These are phyloP conservation scores for Nitzschia palea DNA, from an alignment of 108 stramenopile genomes.

Conservation along the genomic window DNA sequence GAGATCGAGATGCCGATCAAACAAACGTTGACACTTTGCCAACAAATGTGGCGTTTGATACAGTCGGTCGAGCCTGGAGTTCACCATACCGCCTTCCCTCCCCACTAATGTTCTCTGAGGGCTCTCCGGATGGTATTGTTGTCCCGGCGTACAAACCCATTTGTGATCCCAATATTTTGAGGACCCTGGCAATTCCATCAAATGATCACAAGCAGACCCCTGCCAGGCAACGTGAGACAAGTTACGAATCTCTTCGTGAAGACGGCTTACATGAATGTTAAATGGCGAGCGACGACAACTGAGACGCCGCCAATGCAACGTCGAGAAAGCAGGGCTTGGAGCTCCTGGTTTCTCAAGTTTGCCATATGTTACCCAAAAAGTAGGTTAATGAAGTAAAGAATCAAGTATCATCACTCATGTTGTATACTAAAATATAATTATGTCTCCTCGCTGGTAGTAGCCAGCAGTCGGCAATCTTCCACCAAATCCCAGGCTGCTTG, in stretches of 20 bases:
- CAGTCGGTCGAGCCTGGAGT: background rate
- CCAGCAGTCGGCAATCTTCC: constrained; percentile 31
- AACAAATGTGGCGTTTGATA: constrained; percentile 5
- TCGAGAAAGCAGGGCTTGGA: no score
- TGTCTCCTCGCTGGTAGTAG: no score
- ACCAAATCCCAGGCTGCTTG: constrained; percentile 50
- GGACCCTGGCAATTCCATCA: constrained; percentile 21
- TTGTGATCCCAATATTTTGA: constrained; percentile 17
- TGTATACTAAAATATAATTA: no score
- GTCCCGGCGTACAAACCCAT: constrained; percentile 2
- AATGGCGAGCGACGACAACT: no score
- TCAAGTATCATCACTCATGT: no score
- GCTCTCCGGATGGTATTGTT: background rate
- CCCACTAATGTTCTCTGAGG: background rate
- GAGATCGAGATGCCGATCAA: background rate
- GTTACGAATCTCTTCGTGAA: no score
- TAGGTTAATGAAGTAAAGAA: no score
- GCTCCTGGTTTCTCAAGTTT: no score
- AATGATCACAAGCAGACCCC: background rate
- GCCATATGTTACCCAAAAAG: no score
- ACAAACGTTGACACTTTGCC: background rate
- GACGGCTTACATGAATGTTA: no score
- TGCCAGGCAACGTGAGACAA: no score
- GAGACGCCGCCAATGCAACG: no score
- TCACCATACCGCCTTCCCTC: background rate